Evolutionary conservation across 768 basidiomycete species (phyloP), one percentile per base, ranked within the genome.

Genomic region (Hydnomerulius pinastri): DNA sequence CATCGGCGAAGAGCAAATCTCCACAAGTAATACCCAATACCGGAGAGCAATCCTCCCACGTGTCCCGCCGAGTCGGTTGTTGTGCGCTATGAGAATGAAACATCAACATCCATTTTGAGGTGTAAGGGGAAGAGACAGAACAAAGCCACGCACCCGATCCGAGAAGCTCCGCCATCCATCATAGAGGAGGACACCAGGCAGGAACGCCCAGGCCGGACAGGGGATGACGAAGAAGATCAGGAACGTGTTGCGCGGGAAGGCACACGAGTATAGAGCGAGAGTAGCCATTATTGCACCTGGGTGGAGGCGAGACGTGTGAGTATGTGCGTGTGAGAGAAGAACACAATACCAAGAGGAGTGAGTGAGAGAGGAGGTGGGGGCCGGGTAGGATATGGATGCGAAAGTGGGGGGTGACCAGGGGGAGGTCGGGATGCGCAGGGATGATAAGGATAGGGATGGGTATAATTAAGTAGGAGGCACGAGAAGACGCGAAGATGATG

Each of bases 171-270:
- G 67, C 59, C 66, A 69, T 24, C 59, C 66, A 28, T 71, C 69
- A 43, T 64, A 69, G n/a, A 68, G 45, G 2, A 69, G 68, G 38
- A 92, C 66, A 5, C 86, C 90, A 0, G 79, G 68, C 0, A 91
- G 85, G 41, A 79, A 79, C 3, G 78, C 73, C 87, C 88, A 93
- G 0, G 90, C 90, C 0, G 91, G 90, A 50, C 88, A 73, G 21
- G 90, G 91, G 21, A 92, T 70, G 57, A 92, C 80, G 28, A 82
- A 87, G 66, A 89, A 93, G 36, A 93, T 66, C 7, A 77, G 70
- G 64, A 93, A 87, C 1, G 73, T 83, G 58, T 81, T 73, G 13
- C 58, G 79, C 4, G 92, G 91, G 12, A 81, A 82, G 1, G 80
- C 69, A 64, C 84, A 87, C 5, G 89, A 88, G 43, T 89, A 82